These are phyloP conservation scores for Erodium maritimum DNA, from an alignment of 345 rosid species.

Conservation along the genomic window DNA sequence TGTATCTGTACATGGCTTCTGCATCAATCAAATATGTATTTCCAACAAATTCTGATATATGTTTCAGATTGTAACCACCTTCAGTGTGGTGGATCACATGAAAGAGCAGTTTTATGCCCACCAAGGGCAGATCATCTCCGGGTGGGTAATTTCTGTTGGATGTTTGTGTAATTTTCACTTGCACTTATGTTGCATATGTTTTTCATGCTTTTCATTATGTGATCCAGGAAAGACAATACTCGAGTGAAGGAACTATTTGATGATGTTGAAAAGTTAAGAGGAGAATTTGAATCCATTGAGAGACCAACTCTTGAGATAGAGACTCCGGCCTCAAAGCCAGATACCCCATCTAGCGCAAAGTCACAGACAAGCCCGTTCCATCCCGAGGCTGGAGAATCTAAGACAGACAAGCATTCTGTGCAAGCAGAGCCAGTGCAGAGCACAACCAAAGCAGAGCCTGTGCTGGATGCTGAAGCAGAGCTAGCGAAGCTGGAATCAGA, in stretches of 20 bases:
- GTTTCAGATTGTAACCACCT: conserved; percentile 72
- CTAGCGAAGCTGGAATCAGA: conserved; percentile 84
- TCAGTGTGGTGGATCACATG: conserved; percentile 87
- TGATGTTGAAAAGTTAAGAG: conserved; percentile 62
- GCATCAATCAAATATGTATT: no score
- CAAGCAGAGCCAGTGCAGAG: conserved; percentile 18
- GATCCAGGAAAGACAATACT: conserved; percentile 57
- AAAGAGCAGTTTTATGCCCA: conserved; percentile 64
- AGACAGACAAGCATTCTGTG: conserved; percentile 18
- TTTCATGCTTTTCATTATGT: conserved; percentile 1
- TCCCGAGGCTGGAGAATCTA: conserved; percentile 18
- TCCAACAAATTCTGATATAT: neutral
- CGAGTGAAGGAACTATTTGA: conserved; percentile 59
- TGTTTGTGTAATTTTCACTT: neutral
- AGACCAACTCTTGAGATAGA: conserved; percentile 78
- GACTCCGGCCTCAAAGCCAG: conserved; percentile 34
- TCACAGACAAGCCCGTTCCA: conserved; percentile 14
- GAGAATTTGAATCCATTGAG: conserved; percentile 67
- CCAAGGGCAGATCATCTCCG: conserved; percentile 26
- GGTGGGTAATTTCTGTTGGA: neutral
- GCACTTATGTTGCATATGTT: no score
- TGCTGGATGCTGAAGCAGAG: conserved; percentile 67
- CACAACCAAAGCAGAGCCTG: conserved; percentile 21
- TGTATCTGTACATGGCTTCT: no score
- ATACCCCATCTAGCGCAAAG: conserved; percentile 20